phyloP scores from a whole-genome alignment of 1,284 basidiomycete genomes.

The Heterobasidion occidentale region DNA sequence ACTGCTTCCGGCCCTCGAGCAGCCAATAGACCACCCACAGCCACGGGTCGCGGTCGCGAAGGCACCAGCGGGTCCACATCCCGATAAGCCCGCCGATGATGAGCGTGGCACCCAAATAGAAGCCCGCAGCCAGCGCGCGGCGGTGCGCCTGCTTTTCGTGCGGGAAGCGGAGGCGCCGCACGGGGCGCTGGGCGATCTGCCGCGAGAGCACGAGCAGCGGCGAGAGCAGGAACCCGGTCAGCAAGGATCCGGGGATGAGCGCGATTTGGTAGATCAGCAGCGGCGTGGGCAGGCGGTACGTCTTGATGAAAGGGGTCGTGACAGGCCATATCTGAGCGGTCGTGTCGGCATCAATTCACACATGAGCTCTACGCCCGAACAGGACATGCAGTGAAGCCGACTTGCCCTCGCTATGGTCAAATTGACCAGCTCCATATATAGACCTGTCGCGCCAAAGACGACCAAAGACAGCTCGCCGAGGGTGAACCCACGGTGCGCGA shows the following conservation, averaged over 20 bases:
- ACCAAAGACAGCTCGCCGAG: slow-evolving; percentile 90
- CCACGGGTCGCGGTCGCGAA: slow-evolving; percentile 85
- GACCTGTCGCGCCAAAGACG: slow-evolving; percentile 78
- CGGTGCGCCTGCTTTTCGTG: slow-evolving; percentile 83
- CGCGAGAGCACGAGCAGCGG: slow-evolving; percentile 91
- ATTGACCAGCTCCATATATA: slow-evolving; percentile 83
- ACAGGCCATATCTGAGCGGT: slow-evolving; percentile 63
- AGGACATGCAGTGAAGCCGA: slow-evolving; percentile 5
- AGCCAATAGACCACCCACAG: slow-evolving; percentile 76
- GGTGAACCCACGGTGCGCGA: slow-evolving; percentile 91
- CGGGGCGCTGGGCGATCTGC: slow-evolving; percentile 86
- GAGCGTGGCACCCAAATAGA: slow-evolving; percentile 74
- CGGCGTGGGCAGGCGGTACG: slow-evolving; percentile 89
- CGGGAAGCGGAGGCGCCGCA: slow-evolving; percentile 83
- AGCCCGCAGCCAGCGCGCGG: slow-evolving; percentile 78
- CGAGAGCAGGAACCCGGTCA: slow-evolving; percentile 90
- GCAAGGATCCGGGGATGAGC: slow-evolving; percentile 85
- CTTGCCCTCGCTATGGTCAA: slow-evolving; percentile 74
- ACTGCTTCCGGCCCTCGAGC: slow-evolving; percentile 66
- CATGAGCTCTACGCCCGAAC: not conserved
- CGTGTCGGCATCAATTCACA: not conserved
- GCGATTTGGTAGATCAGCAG: slow-evolving; percentile 91
- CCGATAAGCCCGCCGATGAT: slow-evolving; percentile 86
- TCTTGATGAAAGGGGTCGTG: slow-evolving; percentile 84
- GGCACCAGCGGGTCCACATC: slow-evolving; percentile 86